Base-by-base conservation (phyloP, 75 land plant genomes). In the Pinus albicaulis region DNA sequence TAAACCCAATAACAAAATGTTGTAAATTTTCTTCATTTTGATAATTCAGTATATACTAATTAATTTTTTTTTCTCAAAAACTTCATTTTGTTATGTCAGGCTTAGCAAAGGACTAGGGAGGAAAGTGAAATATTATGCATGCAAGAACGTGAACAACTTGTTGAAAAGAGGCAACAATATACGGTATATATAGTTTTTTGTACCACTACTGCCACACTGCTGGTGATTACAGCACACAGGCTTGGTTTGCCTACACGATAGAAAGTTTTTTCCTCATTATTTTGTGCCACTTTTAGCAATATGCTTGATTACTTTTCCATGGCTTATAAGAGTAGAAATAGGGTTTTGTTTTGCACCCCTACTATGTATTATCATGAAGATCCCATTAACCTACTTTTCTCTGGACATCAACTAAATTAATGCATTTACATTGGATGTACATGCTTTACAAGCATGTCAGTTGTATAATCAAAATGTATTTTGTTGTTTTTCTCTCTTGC, bases 81-180 rank as follows among this genome's bases (percentile, higher is more conserved):
- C 3, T 52, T 10, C 22, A 14, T 17, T 55, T 48, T 72, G 4
- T 52, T 52, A 3, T 55, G 24, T 53, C 79, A 96, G 99, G 98
- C 99, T 77, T 98, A 93, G 77, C 87, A 94, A 78, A 82, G 85
- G 84, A 95, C 98, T 38, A 93, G 90, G 53, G 99, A 96, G 77
- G 99, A 96, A 80, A 94, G 99, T 86, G 99, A 96, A 70, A 92
- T 78, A 69, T 77, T 96, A 72, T 84, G 94, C 69, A 93, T 84
- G 61, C 92, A 94, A 76, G 99, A 96, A 78, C 94, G 93, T 75
- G 93, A 96, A 76, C 78, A 88, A 59, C 86, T 92, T 85, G 95
- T 92, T 31, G 99, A 94, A 76, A 94, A 89, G 65, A 82, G 98
- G 48, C 85, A 75, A 74, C 84, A 88, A 59, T 98, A 96, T 83